Conservation (phyloP, 768 basidiomycete genomes). For the Rhizopogon salebrosus region DNA sequence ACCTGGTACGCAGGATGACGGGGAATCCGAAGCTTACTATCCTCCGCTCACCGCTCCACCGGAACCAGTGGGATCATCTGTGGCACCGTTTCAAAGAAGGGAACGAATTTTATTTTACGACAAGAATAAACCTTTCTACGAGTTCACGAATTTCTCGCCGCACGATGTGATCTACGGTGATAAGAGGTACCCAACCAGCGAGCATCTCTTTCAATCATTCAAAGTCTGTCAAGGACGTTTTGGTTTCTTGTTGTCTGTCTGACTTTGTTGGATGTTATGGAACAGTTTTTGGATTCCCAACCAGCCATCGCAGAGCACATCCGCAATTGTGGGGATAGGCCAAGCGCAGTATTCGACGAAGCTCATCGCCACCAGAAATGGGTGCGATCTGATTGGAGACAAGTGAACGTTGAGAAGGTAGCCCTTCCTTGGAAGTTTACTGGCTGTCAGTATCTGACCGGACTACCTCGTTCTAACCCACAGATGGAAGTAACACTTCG, state of each 20-base stretch:
- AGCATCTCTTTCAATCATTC: constrained; percentile 74
- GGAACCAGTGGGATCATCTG: constrained; percentile 21
- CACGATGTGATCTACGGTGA: constrained; percentile 59
- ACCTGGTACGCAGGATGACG: constrained; percentile 2
- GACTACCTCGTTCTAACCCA: not conserved
- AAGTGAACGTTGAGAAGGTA: constrained; percentile 64
- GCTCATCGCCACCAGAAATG: constrained; percentile 59
- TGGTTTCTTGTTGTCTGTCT: not conserved
- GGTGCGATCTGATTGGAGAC: constrained; percentile 62
- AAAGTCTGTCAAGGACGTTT: constrained; percentile 38
- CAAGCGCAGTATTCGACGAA: constrained; percentile 62
- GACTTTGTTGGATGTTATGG: not conserved
- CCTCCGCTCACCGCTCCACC: constrained; percentile 29
- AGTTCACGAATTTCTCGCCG: constrained; percentile 70
- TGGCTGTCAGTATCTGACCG: not conserved
- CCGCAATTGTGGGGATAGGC: constrained; percentile 55
- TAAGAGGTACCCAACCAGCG: constrained; percentile 67
- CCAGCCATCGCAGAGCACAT: constrained; percentile 68
- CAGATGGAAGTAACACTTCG: constrained; percentile 65
- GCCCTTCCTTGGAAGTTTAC: not conserved
- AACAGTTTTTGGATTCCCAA: constrained; percentile 53
- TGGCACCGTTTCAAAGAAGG: constrained; percentile 26
- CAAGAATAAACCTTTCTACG: constrained; percentile 59
- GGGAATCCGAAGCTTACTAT: constrained; percentile 16
- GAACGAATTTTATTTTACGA: constrained; percentile 57